Conservation (phyloP, 441 rosid genomes). For the Corymbia citriodora region DNA sequence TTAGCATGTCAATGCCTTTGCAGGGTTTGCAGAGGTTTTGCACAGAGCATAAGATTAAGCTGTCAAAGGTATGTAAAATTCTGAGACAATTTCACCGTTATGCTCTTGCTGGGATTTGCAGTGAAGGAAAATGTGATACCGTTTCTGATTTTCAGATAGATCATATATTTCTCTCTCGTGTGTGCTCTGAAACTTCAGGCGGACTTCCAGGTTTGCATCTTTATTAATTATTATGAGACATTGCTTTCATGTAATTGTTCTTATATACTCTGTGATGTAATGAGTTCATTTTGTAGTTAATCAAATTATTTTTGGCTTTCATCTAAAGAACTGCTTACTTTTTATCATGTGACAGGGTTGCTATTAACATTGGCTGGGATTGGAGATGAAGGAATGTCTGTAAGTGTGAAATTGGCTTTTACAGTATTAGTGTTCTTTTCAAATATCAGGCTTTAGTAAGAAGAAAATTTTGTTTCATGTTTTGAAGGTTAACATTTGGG, state of each 20-base stretch:
- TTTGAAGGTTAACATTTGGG: conserved; percentile 88
- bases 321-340: background rate
- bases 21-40: conserved; percentile 96
- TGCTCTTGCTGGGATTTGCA: background rate
- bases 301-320: background rate
- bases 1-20: background rate
- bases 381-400: conserved; percentile 72
- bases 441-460: background rate
- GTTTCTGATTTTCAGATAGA: conserved; percentile 54
- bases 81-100: background rate
- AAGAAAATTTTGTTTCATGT: background rate
- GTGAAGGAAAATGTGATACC: background rate
- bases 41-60: conserved; percentile 83
- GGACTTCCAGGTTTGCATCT: conserved; percentile 80
- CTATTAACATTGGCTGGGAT: conserved; percentile 69
- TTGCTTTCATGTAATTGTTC: background rate
- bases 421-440: background rate
- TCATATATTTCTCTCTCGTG: conserved; percentile 88
- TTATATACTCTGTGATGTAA: background rate
- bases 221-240: background rate
- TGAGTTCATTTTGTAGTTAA: background rate
- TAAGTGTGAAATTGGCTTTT: conserved; percentile 29
- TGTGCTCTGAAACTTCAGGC: conserved; percentile 93
- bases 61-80: conserved; percentile 59
- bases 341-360: conserved; percentile 31